These are phyloP conservation scores for Blastobotrys persicus DNA, from an alignment of 1,139 yeast genomes.

Conservation along the genomic window DNA sequence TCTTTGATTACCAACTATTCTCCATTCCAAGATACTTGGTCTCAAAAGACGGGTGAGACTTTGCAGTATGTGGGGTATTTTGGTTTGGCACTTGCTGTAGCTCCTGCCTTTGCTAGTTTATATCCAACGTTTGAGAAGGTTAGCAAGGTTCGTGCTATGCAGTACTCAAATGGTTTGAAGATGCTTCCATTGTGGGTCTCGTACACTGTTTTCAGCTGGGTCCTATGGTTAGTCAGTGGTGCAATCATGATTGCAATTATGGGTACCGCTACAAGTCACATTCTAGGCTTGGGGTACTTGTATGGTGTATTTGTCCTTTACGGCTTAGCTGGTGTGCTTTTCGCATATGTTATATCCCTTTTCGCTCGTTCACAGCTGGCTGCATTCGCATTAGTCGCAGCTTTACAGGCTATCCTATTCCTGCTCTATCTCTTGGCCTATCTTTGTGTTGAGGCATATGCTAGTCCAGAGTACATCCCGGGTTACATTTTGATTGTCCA, in stretches of 20 bases:
- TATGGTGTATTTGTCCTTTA: constrained; percentile 36
- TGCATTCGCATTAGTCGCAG: constrained; percentile 40
- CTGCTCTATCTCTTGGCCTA: constrained; percentile 37
- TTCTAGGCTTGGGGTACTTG: constrained; percentile 36
- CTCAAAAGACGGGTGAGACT: constrained; percentile 34
- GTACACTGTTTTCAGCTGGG: constrained; percentile 33
- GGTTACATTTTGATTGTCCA: constrained; percentile 27
- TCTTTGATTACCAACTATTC: constrained; percentile 34
- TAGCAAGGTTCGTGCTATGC: constrained; percentile 38
- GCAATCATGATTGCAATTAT: constrained; percentile 33
- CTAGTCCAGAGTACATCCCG: constrained; percentile 30
- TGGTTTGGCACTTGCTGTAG: constrained; percentile 38
- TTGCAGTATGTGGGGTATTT: constrained; percentile 38
- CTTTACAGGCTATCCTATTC: constrained; percentile 35
- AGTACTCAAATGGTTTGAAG: constrained; percentile 39
- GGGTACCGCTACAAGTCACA: constrained; percentile 25
- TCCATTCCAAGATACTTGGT: constrained; percentile 37
- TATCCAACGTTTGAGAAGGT: constrained; percentile 41
- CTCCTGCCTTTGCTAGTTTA: constrained; percentile 37
- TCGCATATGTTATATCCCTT: constrained; percentile 36
- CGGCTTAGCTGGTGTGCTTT: constrained; percentile 33
- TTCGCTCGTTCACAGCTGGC: constrained; percentile 38
- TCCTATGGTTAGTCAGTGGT: constrained; percentile 28
- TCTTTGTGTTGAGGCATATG: constrained; percentile 34
- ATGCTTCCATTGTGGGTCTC: constrained; percentile 39